Evolutionary conservation across 345 rosid species (phyloP).

Genomic region (Turnera subulata): DNA sequence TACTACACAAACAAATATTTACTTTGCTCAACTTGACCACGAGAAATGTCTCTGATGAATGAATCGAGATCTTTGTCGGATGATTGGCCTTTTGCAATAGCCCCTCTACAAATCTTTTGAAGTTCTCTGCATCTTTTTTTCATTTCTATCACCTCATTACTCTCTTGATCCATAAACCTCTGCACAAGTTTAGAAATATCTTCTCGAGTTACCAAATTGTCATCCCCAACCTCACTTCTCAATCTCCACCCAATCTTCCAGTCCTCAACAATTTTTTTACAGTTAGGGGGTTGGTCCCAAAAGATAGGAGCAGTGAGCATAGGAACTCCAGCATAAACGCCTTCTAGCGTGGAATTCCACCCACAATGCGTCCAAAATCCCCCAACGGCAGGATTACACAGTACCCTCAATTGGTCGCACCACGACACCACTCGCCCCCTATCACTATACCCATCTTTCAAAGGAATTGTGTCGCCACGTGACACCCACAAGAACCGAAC

Average conservation of each 20-base stretch:
- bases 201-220: neutral
- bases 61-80: neutral
- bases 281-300: slow-evolving; percentile 8
- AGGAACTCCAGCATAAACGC: slow-evolving; percentile 6
- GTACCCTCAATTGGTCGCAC: slow-evolving; percentile 17
- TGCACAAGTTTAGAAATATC: slow-evolving; percentile 3
- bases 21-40: too few relatives aligned
- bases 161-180: slow-evolving; percentile 12
- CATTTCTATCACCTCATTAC: slow-evolving; percentile 10
- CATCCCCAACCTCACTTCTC: neutral
- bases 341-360: slow-evolving; percentile 13
- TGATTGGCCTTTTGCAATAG: neutral
- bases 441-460: neutral
- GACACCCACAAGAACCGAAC: slow-evolving; percentile 13
- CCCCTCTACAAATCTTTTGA: neutral
- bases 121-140: slow-evolving; percentile 5
- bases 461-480: neutral
- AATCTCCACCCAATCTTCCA: slow-evolving; percentile 16
- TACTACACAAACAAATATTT: too few relatives aligned
- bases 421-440: slow-evolving; percentile 10
- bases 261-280: slow-evolving; percentile 10
- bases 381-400: slow-evolving; percentile 8
- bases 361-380: slow-evolving; percentile 21
- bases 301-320: slow-evolving; percentile 2
- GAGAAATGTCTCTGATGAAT: neutral